These are phyloP conservation scores for Boechera retrofracta DNA, from an alignment of 345 rosid genomes.

Conservation along the genomic window DNA sequence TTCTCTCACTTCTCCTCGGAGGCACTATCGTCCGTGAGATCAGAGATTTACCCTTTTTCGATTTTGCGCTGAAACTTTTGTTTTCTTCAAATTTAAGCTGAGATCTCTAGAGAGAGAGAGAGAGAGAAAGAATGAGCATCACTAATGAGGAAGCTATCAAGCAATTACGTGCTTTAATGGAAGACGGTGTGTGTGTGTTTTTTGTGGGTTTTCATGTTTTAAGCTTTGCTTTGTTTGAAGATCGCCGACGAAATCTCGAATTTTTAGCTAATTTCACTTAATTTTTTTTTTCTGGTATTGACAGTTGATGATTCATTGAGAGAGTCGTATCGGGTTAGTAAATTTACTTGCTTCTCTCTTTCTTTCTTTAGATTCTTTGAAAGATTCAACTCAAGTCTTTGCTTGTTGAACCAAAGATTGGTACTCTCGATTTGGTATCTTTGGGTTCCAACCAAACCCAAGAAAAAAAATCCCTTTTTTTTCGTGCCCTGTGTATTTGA, in stretches of 20 bases:
- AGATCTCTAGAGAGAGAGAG: conserved; percentile 34
- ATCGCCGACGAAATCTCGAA: conserved; percentile 35
- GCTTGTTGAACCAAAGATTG: conserved; percentile 10
- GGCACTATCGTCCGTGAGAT: conserved; percentile 38
- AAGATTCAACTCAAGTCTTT: conserved; percentile 22
- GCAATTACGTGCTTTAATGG: conserved; percentile 74
- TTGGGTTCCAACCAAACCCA: not conserved
- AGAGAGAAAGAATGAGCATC: conserved; percentile 51
- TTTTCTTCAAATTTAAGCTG: conserved; percentile 32
- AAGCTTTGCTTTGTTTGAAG: conserved; percentile 33
- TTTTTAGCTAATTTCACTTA: not conserved
- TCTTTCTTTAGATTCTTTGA: conserved; percentile 35
- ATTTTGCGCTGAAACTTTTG: conserved; percentile 31
- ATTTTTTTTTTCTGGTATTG: conserved; percentile 7
- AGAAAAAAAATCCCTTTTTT: not conserved
- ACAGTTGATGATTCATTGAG: conserved; percentile 75
- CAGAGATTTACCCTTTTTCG: conserved; percentile 39
- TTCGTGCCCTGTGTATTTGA: conserved; percentile 25
- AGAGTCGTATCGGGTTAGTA: conserved; percentile 73
- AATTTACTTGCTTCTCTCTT: conserved; percentile 11
- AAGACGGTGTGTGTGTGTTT: conserved; percentile 58
- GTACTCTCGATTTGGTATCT: conserved; percentile 17
- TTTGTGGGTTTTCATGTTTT: not conserved
- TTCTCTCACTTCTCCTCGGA: conserved; percentile 23
- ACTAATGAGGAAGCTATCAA: conserved; percentile 70